Percentiles rank a stretch among this genome's conserved stretches.
Evolutionary conservation across 176 grass and related monocot species (phyloP).

Genomic region (Elaeis guineensis): DNA sequence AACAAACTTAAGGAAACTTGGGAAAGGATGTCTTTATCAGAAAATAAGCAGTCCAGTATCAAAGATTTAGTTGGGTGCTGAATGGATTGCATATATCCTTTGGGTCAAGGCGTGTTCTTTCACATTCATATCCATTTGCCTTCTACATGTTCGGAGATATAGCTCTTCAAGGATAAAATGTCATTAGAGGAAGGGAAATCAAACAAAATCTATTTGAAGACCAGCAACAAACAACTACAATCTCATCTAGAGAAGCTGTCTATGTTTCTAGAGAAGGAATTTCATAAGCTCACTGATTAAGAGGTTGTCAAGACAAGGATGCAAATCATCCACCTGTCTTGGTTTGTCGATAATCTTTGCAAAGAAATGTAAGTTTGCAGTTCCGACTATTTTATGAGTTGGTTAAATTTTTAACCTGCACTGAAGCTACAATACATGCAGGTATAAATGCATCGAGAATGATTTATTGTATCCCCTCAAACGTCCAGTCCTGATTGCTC

Average conservation of each 20-base stretch:
- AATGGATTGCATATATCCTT: slow-evolving; percentile 17
- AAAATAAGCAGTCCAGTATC: too few species aligned
- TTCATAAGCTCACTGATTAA: too few species aligned
- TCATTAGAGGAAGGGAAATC: slow-evolving; percentile 6
- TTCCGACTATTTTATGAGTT: too few species aligned
- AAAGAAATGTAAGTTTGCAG: too few species aligned
- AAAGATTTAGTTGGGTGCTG: too few species aligned
- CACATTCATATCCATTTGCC: slow-evolving; percentile 37
- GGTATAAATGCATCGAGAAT: slow-evolving; percentile 39
- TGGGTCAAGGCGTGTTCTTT: slow-evolving; percentile 22
- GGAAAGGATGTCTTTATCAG: too few species aligned
- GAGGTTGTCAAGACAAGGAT: too few species aligned
- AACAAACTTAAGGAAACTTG: too few species aligned
- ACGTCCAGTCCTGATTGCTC: slow-evolving; percentile 18
- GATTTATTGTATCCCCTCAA: slow-evolving; percentile 36
- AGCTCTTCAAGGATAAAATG: background rate
- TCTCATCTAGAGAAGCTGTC: slow-evolving; percentile 36
- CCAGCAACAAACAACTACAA: slow-evolving; percentile 32
- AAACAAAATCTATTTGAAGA: slow-evolving; percentile 41
- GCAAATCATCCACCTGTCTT: too few species aligned
- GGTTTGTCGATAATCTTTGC: too few species aligned
- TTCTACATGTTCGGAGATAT: slow-evolving; percentile 48
- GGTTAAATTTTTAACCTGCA: background rate
- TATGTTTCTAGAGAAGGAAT: slow-evolving; percentile 2
- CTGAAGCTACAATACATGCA: slow-evolving; percentile 8